Evolutionary conservation across 805 yeast genomes (phyloP).

Genomic region (Wickerhamiella azymoides): DNA sequence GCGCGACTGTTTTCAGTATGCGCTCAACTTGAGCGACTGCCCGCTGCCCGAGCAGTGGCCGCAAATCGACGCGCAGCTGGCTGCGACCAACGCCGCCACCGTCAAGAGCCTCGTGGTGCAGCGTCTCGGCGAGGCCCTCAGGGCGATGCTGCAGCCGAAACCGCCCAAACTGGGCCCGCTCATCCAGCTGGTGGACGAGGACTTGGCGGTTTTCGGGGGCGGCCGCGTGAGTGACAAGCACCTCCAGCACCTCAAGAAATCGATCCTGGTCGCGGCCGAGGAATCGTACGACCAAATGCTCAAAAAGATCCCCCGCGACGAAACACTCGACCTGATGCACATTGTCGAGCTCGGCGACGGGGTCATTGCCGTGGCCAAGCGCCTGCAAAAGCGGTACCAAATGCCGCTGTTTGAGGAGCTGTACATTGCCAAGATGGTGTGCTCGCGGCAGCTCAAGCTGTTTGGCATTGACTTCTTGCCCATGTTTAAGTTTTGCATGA

Average conservation of each 20-base stretch:
- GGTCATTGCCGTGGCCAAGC: constrained; percentile 36
- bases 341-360: constrained; percentile 42
- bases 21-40: constrained; percentile 1
- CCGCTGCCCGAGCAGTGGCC: constrained; percentile 11
- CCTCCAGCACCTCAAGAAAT: constrained; percentile 26
- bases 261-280: constrained; percentile 31
- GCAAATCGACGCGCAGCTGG: constrained; percentile 7
- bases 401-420: constrained; percentile 47
- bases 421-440: constrained; percentile 31
- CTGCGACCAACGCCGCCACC: constrained; percentile 22
- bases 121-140: constrained; percentile 31
- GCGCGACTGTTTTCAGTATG: constrained; percentile 4
- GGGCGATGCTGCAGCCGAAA: constrained; percentile 27
- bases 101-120: constrained; percentile 36
- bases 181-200: constrained; percentile 36
- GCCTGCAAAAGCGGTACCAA: constrained; percentile 45
- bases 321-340: constrained; percentile 39
- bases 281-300: constrained; percentile 31
- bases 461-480: constrained; percentile 25
- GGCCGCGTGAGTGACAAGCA: constrained; percentile 33
- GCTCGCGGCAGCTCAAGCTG: constrained; percentile 22
- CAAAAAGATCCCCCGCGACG: constrained; percentile 44
- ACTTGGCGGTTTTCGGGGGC: constrained; percentile 34
- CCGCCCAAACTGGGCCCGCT: constrained; percentile 47
- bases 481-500: constrained; percentile 22